Evolutionary conservation across 1,284 basidiomycete genomes (phyloP).

Genomic region (Gomphus bonarii): DNA sequence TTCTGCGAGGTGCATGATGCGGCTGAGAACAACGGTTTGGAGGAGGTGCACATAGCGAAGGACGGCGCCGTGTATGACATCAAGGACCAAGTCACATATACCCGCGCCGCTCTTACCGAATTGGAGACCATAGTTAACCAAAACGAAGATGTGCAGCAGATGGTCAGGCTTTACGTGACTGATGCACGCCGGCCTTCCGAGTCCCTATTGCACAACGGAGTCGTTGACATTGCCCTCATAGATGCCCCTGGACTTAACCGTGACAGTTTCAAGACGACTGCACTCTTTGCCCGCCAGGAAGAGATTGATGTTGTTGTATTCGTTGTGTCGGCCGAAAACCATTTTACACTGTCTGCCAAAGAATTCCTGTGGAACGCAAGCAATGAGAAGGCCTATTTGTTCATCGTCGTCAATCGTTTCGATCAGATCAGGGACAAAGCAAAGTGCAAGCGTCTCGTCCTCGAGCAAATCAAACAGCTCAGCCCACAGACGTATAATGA

Average conservation of each 20-base stretch:
- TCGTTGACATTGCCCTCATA: slow-evolving; percentile 96
- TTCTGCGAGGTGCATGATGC: slow-evolving; percentile 98
- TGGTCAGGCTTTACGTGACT: slow-evolving; percentile 79
- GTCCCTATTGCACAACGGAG: slow-evolving; percentile 90
- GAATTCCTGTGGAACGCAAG: slow-evolving; percentile 93
- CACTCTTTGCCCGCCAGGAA: slow-evolving; percentile 91
- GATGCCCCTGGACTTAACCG: slow-evolving; percentile 97
- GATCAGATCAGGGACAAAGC: slow-evolving; percentile 95
- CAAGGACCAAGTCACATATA: slow-evolving; percentile 69
- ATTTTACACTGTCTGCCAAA: slow-evolving; percentile 93
- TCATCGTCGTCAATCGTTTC: slow-evolving; percentile 98
- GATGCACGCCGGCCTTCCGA: slow-evolving; percentile 65
- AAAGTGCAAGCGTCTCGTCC: slow-evolving; percentile 80
- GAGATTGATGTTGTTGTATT: slow-evolving; percentile 99
- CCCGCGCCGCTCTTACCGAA: slow-evolving; percentile 54
- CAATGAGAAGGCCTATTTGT: slow-evolving; percentile 96
- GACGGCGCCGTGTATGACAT: slow-evolving; percentile 64
- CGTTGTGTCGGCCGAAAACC: slow-evolving; percentile 96
- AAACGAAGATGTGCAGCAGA: slow-evolving; percentile 60
- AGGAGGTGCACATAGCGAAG: slow-evolving; percentile 77
- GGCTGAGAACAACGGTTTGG: slow-evolving; percentile 66
- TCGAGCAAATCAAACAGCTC: slow-evolving; percentile 92
- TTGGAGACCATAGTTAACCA: slow-evolving; percentile 69
- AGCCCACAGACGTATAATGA: slow-evolving; percentile 90
- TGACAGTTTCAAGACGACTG: slow-evolving; percentile 93